Percentiles rank a stretch among this genome's conserved stretches.
These are phyloP conservation scores for Boletus reticulatus DNA, from an alignment of 768 basidiomycete genomes.

Conservation along the genomic window DNA sequence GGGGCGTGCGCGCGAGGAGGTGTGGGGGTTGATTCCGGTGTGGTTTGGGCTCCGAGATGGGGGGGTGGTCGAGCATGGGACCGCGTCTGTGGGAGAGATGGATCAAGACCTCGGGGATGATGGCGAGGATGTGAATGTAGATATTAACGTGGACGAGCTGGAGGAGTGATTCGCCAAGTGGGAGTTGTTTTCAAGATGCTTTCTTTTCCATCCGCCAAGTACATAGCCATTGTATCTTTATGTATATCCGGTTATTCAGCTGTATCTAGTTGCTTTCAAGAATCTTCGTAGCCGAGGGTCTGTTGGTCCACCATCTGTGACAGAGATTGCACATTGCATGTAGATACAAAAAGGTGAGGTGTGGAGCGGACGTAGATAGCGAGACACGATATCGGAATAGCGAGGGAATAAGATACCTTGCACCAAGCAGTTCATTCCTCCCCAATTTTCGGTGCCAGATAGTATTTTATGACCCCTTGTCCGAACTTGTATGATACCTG, in stretches of 20 bases:
- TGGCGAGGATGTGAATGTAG: constrained; percentile 12
- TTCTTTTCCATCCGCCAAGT: constrained; percentile 5
- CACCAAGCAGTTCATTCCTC: constrained; percentile 53
- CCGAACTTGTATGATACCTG: constrained; percentile 89
- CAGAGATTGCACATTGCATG: neutral
- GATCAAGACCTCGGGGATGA: neutral
- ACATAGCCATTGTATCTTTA: neutral
- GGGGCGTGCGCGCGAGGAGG: constrained; percentile 51
- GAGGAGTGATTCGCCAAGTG: constrained; percentile 6
- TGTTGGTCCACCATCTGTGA: neutral
- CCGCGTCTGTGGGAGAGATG: neutral
- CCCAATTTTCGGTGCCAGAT: constrained; percentile 93
- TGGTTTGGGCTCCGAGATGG: constrained; percentile 56
- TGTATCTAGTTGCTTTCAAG: constrained; percentile 18
- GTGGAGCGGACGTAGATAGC: constrained; percentile 9
- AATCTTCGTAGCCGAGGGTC: neutral
- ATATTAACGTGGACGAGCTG: constrained; percentile 11
- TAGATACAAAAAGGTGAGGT: constrained; percentile 15
- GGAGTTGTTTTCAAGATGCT: constrained; percentile 11
- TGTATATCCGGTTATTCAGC: constrained; percentile 7
- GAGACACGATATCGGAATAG: constrained; percentile 10
- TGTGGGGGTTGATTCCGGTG: constrained; percentile 57
- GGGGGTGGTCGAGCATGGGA: neutral
- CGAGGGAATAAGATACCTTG: constrained; percentile 5
- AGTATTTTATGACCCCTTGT: constrained; percentile 88